Conservation (phyloP, 129 eudicot species). For the Centella asiatica region DNA sequence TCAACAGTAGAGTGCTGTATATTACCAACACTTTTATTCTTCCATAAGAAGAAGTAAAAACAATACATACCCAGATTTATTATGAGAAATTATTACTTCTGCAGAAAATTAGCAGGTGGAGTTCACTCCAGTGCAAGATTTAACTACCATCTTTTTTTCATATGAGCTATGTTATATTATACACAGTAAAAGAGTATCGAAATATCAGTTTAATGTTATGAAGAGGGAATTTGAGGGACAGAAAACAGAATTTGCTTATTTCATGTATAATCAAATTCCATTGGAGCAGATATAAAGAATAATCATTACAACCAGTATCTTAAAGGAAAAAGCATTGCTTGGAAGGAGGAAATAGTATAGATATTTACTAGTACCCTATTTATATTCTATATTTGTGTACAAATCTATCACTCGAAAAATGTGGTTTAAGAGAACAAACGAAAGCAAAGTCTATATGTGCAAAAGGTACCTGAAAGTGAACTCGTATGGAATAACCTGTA, state of each 20-base stretch:
- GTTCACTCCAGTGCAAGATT: not conserved
- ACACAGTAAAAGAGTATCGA: not conserved
- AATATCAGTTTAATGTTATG: not conserved
- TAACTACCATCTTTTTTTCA: not conserved
- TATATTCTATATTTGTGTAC: conserved; percentile 31
- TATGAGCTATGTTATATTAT: not conserved
- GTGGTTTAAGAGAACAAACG: not conserved
- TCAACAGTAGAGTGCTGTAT: too few relatives aligned
- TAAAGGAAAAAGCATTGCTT: not conserved
- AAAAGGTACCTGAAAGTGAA: conserved; percentile 78
- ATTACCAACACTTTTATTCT: conserved; percentile 2
- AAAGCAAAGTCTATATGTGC: conserved; percentile 28
- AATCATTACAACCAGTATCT: not conserved
- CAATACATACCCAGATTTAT: too few relatives aligned
- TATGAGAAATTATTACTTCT: not conserved
- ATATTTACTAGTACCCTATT: conserved; percentile 31
- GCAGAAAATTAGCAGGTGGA: not conserved
- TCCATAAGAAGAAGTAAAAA: not conserved
- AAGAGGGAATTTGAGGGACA: not conserved
- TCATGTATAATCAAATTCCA: conserved; percentile 1
- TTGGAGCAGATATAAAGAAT: conserved; percentile 8
- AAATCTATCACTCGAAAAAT: conserved; percentile 25
- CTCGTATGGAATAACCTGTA: conserved; percentile 58
- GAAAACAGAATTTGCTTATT: not conserved
- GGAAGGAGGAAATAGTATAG: conserved; percentile 25